Evolutionary conservation across 2,329 filamentous ascomycete species (phyloP), one percentile per base, ranked within the genome.

Genomic region (Pseudogymnoascus sp.): DNA sequence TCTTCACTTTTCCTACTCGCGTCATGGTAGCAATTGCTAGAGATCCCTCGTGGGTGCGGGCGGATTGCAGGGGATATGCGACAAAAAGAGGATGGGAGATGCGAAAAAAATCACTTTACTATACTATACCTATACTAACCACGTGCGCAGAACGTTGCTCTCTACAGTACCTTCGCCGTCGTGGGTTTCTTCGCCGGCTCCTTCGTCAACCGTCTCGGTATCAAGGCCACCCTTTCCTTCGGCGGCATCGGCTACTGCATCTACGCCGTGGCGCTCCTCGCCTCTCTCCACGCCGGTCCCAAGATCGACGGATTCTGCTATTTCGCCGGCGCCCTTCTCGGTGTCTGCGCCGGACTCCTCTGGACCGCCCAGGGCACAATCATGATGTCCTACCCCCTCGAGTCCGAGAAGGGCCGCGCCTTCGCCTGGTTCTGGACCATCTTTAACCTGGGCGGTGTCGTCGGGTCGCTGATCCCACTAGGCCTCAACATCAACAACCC

Each of bases 381-480:
- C 71, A 92, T 93, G 88, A 93, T 96, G 86, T 85, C 89, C 61
- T 96, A 96, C 75, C 91, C 91, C 1, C 80, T 83, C 10, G 92
- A 96, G 76, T 75, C 84, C 37, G 83, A 85, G 67, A 96, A 96
- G 80, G 92, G 92, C 47, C 86, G 87, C 64, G 96, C 91, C 74
- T 95, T 96, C 73, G 89, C 89, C 64, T 87, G 86, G 78, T 96
- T 96, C 78, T 96, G 92, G 92, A 86, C 92, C 75, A 95, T 96
- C 71, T 96, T 96, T 81, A 96, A 96, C 76, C 75, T 92, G 63
- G 92, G 92, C 69, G 91, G 86, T 71, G 91, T 96, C 65, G 90
- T 96, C 73, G 92, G 92, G 67, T 60, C 57, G 2, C 10, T 60
- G 80, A 89, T 91, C 66, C 87, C 88, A n/a, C 82, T 91, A 4